Percentiles rank a stretch among this genome's conserved stretches.
These are phyloP conservation scores for Trichomonascaceae sp. DNA, from an alignment of 1,139 yeast species.

Conservation along the genomic window DNA sequence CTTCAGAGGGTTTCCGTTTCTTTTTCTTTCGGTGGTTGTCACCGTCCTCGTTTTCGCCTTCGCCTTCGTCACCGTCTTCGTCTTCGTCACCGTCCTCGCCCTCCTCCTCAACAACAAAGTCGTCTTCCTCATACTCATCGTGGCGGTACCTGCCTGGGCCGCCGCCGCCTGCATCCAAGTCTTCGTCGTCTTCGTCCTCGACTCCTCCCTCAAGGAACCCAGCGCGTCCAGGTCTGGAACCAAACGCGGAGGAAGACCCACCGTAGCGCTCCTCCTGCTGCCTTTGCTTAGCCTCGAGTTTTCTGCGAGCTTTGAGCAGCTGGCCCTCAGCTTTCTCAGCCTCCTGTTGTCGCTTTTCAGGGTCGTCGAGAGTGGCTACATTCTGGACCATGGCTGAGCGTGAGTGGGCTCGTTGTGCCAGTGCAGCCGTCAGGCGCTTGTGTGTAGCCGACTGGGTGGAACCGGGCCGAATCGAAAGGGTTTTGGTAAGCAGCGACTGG, in stretches of 20 bases:
- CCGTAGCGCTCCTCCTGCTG: conserved; percentile 52
- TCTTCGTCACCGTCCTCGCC: conserved; percentile 33
- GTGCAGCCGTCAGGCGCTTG: conserved; percentile 62
- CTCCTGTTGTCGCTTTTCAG: conserved; percentile 68
- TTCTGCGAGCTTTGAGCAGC: conserved; percentile 29
- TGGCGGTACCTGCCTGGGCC: not conserved
- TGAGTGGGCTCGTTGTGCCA: conserved; percentile 47
- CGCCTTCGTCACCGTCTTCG: conserved; percentile 22
- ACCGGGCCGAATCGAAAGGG: conserved; percentile 72
- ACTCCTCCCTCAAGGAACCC: conserved; percentile 21
- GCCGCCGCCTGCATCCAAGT: conserved; percentile 1
- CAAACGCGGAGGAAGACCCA: conserved; percentile 17
- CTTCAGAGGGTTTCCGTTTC: too few relatives aligned
- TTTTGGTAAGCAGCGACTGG: conserved; percentile 30
- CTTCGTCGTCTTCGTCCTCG: conserved; percentile 7
- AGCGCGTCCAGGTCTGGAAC: conserved; percentile 9
- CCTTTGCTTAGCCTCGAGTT: conserved; percentile 42
- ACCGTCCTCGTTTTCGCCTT: too few relatives aligned
- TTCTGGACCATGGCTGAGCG: conserved; percentile 46
- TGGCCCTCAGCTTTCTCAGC: conserved; percentile 62
- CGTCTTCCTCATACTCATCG: conserved; percentile 44
- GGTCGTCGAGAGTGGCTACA: conserved; percentile 74
- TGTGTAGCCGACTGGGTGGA: conserved; percentile 78
- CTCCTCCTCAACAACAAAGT: conserved; percentile 37
- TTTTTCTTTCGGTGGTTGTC: conserved; percentile 32